Conservation (phyloP, 225 moss, liverwort and hornwort species). For the Rhytidiadelphus loreus region DNA sequence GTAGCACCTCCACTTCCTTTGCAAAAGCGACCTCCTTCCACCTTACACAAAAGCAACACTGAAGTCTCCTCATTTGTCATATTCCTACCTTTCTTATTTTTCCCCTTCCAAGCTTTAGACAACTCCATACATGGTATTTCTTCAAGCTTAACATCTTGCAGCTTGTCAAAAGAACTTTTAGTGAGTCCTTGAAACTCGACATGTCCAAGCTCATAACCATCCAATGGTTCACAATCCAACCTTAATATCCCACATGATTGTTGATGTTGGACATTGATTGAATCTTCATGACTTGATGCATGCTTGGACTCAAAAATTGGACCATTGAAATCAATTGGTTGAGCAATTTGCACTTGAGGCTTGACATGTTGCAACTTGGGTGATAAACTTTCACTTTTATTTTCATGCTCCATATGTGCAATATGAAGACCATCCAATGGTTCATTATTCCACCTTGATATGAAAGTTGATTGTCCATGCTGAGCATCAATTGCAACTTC, state of each 20-base stretch:
- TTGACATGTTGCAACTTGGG: rapidly evolving
- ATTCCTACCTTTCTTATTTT: not conserved
- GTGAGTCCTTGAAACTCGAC: not conserved
- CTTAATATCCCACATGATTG: rapidly evolving
- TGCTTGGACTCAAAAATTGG: not conserved
- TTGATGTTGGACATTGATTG: not conserved
- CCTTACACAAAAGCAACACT: not conserved
- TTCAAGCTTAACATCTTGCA: no score
- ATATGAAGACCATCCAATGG: not conserved
- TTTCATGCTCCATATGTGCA: not conserved
- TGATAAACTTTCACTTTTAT: not conserved
- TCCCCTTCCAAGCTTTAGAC: rapidly evolving
- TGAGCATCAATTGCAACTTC: not conserved
- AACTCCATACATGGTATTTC: not conserved
- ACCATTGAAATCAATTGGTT: no score
- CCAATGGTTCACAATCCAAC: not conserved
- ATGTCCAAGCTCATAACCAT: not conserved
- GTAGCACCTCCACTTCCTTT: not conserved
- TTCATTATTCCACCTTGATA: not conserved
- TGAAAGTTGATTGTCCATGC: rapidly evolving
- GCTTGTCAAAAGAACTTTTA: no score
- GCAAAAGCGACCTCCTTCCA: not conserved
- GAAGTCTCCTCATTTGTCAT: not conserved
- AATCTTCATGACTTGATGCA: not conserved
- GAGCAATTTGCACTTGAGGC: rapidly evolving